Conservation (phyloP, 1,284 basidiomycete genomes). For the Xerocomus nothofagi region DNA sequence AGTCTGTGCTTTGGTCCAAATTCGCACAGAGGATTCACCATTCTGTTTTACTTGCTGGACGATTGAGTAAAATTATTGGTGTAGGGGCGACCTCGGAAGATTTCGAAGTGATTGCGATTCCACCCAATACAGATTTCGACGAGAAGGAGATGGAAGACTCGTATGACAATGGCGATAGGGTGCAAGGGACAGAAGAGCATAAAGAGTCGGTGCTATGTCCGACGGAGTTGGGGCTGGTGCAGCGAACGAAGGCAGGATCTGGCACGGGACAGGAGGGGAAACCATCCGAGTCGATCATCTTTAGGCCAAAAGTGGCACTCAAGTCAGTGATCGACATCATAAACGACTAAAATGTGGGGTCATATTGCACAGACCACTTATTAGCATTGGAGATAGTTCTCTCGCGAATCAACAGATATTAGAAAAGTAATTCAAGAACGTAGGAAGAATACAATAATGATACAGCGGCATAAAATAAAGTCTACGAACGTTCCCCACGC, state of each 20-base stretch:
- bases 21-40: slow-evolving; percentile 15
- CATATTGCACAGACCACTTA: too few species aligned
- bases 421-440: not conserved
- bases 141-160: slow-evolving; percentile 18
- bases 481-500: slow-evolving; percentile 36
- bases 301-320: slow-evolving; percentile 21
- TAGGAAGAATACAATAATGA: slow-evolving; percentile 8
- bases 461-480: slow-evolving; percentile 1
- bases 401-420: not conserved
- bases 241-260: slow-evolving; percentile 10
- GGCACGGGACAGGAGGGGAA: not conserved
- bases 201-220: slow-evolving; percentile 12
- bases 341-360: not conserved
- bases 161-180: slow-evolving; percentile 13
- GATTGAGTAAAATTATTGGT: slow-evolving; percentile 15
- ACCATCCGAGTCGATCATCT: slow-evolving; percentile 11
- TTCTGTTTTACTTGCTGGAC: slow-evolving; percentile 18
- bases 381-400: too few species aligned
- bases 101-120: slow-evolving; percentile 16
- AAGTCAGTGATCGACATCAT: slow-evolving; percentile 10
- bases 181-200: not conserved
- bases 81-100: slow-evolving; percentile 22
- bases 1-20: slow-evolving; percentile 10
- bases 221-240: slow-evolving; percentile 17
- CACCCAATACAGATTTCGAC: slow-evolving; percentile 11